Percentiles rank a stretch among this genome's conserved stretches.
These are phyloP conservation scores for Solanum chiquidenum DNA, from an alignment of 257 asterid species.

Conservation along the genomic window DNA sequence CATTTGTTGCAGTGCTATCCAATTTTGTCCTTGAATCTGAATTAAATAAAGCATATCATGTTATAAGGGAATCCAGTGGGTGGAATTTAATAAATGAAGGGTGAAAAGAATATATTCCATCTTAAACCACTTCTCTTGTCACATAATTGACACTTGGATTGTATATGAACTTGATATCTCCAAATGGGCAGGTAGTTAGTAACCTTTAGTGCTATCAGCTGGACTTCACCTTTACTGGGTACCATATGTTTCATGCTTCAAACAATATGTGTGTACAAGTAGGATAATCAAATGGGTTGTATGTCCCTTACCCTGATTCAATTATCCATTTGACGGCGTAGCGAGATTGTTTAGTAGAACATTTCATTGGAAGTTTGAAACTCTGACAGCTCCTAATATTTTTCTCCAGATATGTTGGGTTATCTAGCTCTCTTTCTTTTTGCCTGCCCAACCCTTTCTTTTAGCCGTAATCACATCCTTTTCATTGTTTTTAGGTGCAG, in stretches of 20 bases:
- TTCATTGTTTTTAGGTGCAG: slow-evolving; percentile 16
- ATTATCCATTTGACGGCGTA: background rate
- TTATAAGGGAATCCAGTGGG: background rate
- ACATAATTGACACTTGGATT: background rate
- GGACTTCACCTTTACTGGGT: background rate
- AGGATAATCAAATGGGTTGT: background rate
- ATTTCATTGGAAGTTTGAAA: background rate
- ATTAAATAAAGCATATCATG: background rate
- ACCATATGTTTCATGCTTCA: background rate
- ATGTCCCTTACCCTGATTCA: background rate
- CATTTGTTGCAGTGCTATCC: background rate
- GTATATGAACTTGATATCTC: background rate
- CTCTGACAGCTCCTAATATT: background rate
- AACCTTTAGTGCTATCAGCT: background rate
- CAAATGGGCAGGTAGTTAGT: background rate
- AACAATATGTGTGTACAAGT: background rate
- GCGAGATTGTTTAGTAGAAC: background rate
- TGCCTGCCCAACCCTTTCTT: background rate
- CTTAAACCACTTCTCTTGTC: background rate
- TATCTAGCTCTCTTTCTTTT: background rate
- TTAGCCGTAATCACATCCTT: background rate
- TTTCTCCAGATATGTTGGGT: background rate
- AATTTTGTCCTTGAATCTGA: background rate
- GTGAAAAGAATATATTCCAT: background rate
- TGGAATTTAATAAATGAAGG: background rate